A percentile compares a stretch with the other conserved stretches of the same genome.
These are phyloP conservation scores for Colletotrichum sp. DNA, from an alignment of 2,329 filamentous ascomycete genomes.

Conservation along the genomic window DNA sequence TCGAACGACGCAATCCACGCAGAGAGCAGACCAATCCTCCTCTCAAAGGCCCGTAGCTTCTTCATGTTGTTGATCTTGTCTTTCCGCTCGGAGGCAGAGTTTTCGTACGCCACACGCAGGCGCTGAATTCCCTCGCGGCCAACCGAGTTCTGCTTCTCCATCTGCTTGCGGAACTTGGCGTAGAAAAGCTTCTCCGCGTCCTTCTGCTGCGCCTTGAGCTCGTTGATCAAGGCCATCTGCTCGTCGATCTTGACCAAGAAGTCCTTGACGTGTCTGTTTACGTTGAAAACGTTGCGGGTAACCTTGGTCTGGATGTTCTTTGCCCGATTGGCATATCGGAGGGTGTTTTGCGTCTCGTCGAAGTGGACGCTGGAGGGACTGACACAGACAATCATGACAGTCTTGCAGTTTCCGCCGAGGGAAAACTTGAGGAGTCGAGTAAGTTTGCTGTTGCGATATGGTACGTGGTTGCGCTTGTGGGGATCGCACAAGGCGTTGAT, in stretches of 20 bases:
- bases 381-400: constrained; percentile 99
- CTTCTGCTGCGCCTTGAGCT: constrained; percentile 91
- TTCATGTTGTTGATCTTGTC: constrained; percentile 83
- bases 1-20: constrained; percentile 95
- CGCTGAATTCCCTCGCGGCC: constrained; percentile 80
- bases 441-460: constrained; percentile 97
- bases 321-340: constrained; percentile 95
- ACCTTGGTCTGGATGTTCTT: constrained; percentile 99
- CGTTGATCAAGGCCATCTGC: constrained; percentile 95
- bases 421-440: constrained; percentile 96
- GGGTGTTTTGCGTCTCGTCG: constrained; percentile 96
- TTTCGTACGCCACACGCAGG: constrained; percentile 83
- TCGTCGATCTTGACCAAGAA: constrained; percentile 99
- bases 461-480: constrained; percentile 89
- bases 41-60: constrained; percentile 81
- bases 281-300: constrained; percentile 98
- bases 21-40: constrained; percentile 84
- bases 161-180: constrained; percentile 88
- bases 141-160: constrained; percentile 79
- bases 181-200: constrained; percentile 84
- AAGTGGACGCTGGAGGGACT: constrained; percentile 96
- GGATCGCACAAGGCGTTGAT: constrained; percentile 98
- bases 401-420: constrained; percentile 96
- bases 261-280: constrained; percentile 98
- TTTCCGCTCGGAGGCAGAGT: constrained; percentile 76